phyloP scores from a whole-genome alignment of 106 monocot species.

The Phalaenopsis equestris region DNA sequence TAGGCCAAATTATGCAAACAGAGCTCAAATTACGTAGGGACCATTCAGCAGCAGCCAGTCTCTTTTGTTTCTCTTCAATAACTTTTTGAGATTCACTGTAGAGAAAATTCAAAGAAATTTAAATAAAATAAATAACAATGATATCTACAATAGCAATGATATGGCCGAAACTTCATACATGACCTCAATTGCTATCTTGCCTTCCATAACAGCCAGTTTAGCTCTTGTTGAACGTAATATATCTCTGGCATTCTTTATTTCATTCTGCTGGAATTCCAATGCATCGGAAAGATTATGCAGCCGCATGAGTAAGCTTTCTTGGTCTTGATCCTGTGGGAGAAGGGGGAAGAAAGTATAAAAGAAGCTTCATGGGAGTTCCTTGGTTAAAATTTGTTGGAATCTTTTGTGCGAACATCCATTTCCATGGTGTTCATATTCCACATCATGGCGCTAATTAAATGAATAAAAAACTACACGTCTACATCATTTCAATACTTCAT shows the following conservation, averaged over 20 bases:
- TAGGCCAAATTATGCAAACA: slow-evolving; percentile 56
- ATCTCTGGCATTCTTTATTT: slow-evolving; percentile 58
- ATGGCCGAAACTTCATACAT: slow-evolving; percentile 33
- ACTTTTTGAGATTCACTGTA: slow-evolving; percentile 41
- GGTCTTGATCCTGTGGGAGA: slow-evolving; percentile 14
- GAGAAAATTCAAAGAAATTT: neutral
- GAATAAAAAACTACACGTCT: neutral
- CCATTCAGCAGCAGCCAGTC: slow-evolving; percentile 38
- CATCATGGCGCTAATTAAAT: neutral
- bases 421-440: neutral
- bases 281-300: slow-evolving; percentile 60
- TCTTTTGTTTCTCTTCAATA: slow-evolving; percentile 47
- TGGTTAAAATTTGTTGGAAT: neutral
- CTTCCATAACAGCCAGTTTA: slow-evolving; percentile 61
- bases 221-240: slow-evolving; percentile 56
- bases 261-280: slow-evolving; percentile 82
- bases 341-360: neutral
- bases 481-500: neutral
- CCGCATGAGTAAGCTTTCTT: slow-evolving; percentile 21
- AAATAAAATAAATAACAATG: neutral
- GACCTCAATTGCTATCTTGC: slow-evolving; percentile 55
- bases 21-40: slow-evolving; percentile 35
- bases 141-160: neutral
- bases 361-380: neutral
- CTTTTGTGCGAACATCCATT: neutral